phyloP scores from a whole-genome alignment of 2,329 filamentous ascomycete genomes.

The Alternaria sp. region DNA sequence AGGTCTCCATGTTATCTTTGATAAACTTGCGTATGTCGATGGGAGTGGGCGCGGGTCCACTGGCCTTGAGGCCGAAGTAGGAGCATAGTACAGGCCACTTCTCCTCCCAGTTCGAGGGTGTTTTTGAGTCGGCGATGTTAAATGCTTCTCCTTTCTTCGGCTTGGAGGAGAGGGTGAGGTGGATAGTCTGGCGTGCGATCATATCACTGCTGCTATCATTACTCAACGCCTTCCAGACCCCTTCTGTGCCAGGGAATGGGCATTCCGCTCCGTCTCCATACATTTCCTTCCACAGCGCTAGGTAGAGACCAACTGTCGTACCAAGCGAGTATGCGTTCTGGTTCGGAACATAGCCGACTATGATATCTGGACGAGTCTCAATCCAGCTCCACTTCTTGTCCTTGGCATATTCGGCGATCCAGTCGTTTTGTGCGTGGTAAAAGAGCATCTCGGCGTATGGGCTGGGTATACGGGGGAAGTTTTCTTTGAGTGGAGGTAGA shows the following conservation, averaged over 20 bases:
- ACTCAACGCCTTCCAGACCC: slow-evolving; percentile 48
- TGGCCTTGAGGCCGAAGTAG: slow-evolving; percentile 56
- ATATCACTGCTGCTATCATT: slow-evolving; percentile 52
- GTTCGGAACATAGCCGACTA: slow-evolving; percentile 55
- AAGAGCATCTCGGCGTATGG: slow-evolving; percentile 51
- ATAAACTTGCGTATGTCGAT: slow-evolving; percentile 41
- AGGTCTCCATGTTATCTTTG: slow-evolving; percentile 35
- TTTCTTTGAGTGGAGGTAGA: slow-evolving; percentile 14
- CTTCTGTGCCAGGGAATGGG: slow-evolving; percentile 51
- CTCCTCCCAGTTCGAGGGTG: slow-evolving; percentile 49
- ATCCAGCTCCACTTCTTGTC: slow-evolving; percentile 52
- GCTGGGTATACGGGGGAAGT: slow-evolving; percentile 21
- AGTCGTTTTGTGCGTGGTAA: slow-evolving; percentile 54
- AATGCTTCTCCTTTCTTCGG: slow-evolving; percentile 48
- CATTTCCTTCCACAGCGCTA: slow-evolving; percentile 49
- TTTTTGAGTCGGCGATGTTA: slow-evolving; percentile 54
- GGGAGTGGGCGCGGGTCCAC: slow-evolving; percentile 26
- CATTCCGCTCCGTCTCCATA: slow-evolving; percentile 49
- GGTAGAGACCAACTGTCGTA: slow-evolving; percentile 49
- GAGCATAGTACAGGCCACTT: slow-evolving; percentile 58
- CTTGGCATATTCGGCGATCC: slow-evolving; percentile 43
- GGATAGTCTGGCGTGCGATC: slow-evolving; percentile 54
- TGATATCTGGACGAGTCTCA: slow-evolving; percentile 53
- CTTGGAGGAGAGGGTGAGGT: slow-evolving; percentile 51
- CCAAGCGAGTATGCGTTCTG: slow-evolving; percentile 51